phyloP scores from a whole-genome alignment of 2,329 filamentous ascomycete species.

The Harringtonia lauricola region DNA sequence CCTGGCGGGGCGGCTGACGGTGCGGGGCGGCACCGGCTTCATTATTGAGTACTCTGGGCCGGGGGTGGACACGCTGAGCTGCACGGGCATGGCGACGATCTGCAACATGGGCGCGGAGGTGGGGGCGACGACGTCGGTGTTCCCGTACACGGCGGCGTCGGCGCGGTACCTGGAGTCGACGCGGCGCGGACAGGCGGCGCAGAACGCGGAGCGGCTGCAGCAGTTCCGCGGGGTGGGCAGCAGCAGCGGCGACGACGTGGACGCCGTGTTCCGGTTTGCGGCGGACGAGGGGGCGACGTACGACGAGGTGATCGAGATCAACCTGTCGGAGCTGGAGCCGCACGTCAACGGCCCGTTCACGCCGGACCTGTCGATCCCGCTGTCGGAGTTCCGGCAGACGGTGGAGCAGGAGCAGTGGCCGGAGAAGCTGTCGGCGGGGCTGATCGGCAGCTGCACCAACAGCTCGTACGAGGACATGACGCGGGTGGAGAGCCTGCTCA shows the following conservation, averaged over 20 bases:
- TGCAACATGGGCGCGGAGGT: conserved; percentile 86
- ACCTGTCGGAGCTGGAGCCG: conserved; percentile 82
- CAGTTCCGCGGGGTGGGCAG: conserved; percentile 33
- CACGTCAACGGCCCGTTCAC: conserved; percentile 97
- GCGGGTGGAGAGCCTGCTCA: conserved; percentile 81
- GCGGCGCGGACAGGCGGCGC: conserved; percentile 60
- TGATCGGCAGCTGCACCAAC: conserved; percentile 98
- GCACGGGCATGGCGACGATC: conserved; percentile 86
- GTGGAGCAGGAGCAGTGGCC: conserved; percentile 85
- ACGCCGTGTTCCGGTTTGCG: conserved; percentile 51
- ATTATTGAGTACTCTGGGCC: conserved; percentile 92
- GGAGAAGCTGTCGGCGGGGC: conserved; percentile 75
- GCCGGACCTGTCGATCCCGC: conserved; percentile 83
- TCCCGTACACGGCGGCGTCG: conserved; percentile 82
- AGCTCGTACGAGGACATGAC: conserved; percentile 99
- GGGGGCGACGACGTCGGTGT: conserved; percentile 89
- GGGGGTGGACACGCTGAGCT: conserved; percentile 79
- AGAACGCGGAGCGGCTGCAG: conserved; percentile 51
- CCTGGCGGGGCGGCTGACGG: conserved; percentile 80
- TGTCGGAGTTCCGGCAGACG: conserved; percentile 79
- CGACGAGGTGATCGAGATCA: conserved; percentile 81
- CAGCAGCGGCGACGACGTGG: conserved; percentile 21
- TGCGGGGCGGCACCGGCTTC: conserved; percentile 85
- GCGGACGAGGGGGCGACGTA: conserved; percentile 79
- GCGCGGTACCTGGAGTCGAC: conserved; percentile 80